Evolutionary conservation across 495 filamentous ascomycete species (phyloP), one percentile per base, ranked within the genome.

Genomic region (Aspergillus cavernicola): DNA sequence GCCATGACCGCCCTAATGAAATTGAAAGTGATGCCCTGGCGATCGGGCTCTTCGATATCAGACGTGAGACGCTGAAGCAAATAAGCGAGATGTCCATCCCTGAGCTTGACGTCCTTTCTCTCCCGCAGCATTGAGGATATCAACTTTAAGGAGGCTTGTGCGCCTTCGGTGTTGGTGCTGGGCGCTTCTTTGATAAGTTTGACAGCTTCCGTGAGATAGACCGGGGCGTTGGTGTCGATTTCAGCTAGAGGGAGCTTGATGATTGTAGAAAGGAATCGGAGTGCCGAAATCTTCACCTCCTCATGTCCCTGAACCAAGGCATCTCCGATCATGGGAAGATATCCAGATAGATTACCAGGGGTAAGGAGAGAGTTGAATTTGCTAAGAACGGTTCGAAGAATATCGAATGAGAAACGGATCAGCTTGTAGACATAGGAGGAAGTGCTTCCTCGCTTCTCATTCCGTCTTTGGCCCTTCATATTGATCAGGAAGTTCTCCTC

Each of bases 31-130:
- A 92, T 78, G 49, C 93, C 90, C 54, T 96, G 88, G 38, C 89
- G 86, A 48, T 95, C 86, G 15, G 92, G 92, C 61, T 97, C 89
- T 37, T 95, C 92, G 24, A 98, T 75, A 62, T 97, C 92, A n/a
- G 90, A 81, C 52, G 88, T 87, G 31, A 97, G 69, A 26, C 88
- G 85, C 50, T 85, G 83, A 18, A 98, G 85, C 1, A 98, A 72
- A 71, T 91, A 88, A 32, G 90, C 87, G 43, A 97, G 73, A 26
- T 91, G 85, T 2, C 79, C 82, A 58, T 97, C 90, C 63, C 88
- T 89, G 47, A 98, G 72, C 20, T 77, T 73, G 1, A 88, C 81
- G 59, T 81, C 81, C 37, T 81, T 82, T 35, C 90, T 80, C 60
- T 97, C 92, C 32, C 91, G 80, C 10, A 98, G 80, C 56, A 96